Percentiles rank a stretch among this genome's conserved stretches.
Conservation (phyloP, 768 basidiomycete genomes). For the Neoboletus magnificus region DNA sequence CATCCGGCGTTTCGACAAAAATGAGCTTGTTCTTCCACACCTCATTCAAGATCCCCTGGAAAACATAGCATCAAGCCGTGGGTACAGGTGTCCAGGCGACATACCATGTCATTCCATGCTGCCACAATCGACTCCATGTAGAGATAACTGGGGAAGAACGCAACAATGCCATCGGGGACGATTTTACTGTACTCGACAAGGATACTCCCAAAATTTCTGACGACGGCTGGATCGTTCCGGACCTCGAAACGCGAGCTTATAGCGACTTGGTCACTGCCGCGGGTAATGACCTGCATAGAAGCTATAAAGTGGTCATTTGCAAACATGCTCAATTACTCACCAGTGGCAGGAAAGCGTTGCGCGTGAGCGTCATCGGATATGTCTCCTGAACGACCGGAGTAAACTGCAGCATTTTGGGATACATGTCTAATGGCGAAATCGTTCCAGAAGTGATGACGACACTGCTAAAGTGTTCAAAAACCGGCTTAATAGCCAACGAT, state of each 20-base stretch:
- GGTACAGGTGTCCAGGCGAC: constrained; percentile 22
- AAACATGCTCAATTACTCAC: constrained; percentile 41
- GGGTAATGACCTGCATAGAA: constrained; percentile 78
- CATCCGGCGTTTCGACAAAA: constrained; percentile 98
- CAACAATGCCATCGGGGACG: constrained; percentile 97
- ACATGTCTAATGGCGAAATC: constrained; percentile 98
- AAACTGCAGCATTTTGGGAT: constrained; percentile 99
- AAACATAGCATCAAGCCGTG: neutral
- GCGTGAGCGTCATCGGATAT: constrained; percentile 95
- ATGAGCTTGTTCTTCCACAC: constrained; percentile 99
- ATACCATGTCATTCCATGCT: constrained; percentile 99
- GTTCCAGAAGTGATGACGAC: constrained; percentile 99
- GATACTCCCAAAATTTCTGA: constrained; percentile 97
- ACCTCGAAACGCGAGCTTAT: constrained; percentile 99
- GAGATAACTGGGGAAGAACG: constrained; percentile 98
- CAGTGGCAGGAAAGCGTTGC: constrained; percentile 94
- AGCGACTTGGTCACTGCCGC: constrained; percentile 97
- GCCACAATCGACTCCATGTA: constrained; percentile 99
- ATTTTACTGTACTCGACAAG: constrained; percentile 97
- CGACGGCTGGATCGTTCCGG: constrained; percentile 97
- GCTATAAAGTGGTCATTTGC: neutral
- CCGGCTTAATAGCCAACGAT: constrained; percentile 93
- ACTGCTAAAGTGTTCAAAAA: constrained; percentile 96
- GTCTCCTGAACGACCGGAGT: constrained; percentile 95
- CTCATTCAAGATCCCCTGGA: constrained; percentile 94